Evolutionary conservation across 2,329 filamentous ascomycete species (phyloP).

Genomic region (Dendrostoma leiphaemia): DNA sequence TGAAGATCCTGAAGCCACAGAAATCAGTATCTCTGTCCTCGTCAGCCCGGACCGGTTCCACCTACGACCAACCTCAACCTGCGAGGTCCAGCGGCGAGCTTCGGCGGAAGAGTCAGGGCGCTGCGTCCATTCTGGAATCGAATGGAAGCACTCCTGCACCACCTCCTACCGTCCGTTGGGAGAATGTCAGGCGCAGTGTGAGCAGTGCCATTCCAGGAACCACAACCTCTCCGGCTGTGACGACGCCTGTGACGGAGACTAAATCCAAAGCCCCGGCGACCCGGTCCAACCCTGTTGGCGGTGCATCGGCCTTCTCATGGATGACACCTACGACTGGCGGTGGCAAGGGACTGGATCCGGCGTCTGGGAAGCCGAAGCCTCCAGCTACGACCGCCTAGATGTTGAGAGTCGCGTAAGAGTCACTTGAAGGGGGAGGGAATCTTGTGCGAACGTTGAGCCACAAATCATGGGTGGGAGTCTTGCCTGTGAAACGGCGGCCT

Average conservation of each 20-base stretch:
- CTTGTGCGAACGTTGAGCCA: background rate
- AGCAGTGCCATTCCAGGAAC: conserved; percentile 30
- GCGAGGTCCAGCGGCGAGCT: conserved; percentile 46
- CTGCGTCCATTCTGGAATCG: conserved; percentile 24
- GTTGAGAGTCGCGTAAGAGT: background rate
- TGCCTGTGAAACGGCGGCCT: background rate
- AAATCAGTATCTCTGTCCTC: conserved; percentile 56
- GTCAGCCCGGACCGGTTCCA: conserved; percentile 46
- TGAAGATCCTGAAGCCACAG: conserved; percentile 85
- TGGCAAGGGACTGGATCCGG: conserved; percentile 9
- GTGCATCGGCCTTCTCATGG: conserved; percentile 93
- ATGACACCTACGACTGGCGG: conserved; percentile 55
- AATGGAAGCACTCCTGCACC: conserved; percentile 24
- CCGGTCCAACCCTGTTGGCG: conserved; percentile 75
- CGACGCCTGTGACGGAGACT: conserved; percentile 29
- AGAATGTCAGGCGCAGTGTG: conserved; percentile 46
- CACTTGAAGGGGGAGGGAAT: background rate
- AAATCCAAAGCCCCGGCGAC: conserved; percentile 30
- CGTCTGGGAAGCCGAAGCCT: conserved; percentile 39
- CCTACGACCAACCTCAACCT: conserved; percentile 50
- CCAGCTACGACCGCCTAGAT: conserved; percentile 26
- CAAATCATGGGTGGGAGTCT: background rate
- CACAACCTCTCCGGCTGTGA: conserved; percentile 21
- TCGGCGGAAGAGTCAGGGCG: conserved; percentile 54
- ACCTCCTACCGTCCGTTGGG: conserved; percentile 44